These are phyloP conservation scores for Solanum microdontum DNA, from an alignment of 257 asterid species.

Conservation along the genomic window DNA sequence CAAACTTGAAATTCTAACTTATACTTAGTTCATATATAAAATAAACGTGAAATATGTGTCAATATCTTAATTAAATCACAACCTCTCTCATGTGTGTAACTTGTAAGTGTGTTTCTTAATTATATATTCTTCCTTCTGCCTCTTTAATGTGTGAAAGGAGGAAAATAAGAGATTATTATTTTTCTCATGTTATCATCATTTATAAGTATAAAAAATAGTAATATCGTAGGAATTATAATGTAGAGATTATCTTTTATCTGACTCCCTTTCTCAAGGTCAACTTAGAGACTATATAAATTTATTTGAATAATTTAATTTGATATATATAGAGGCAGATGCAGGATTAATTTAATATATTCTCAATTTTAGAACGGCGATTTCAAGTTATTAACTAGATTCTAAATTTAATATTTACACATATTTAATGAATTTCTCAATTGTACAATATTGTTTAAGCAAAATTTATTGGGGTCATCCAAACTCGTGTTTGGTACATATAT, in stretches of 20 bases:
- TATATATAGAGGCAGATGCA: neutral
- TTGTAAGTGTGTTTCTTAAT: neutral
- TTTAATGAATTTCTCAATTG: neutral
- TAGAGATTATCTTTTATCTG: neutral
- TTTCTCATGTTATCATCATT: neutral
- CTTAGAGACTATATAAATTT: neutral
- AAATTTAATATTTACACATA: neutral
- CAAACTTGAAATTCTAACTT: neutral
- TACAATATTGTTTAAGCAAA: neutral
- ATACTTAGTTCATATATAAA: neutral
- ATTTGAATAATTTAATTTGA: neutral
- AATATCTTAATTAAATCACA: neutral
- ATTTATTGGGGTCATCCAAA: neutral
- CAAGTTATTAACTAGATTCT: neutral
- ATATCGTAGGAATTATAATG: neutral
- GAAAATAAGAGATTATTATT: neutral
- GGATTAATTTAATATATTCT: neutral
- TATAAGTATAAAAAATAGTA: neutral
- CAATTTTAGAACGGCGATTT: neutral
- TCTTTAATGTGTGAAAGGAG: neutral
- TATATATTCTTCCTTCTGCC: neutral
- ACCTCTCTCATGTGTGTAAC: neutral
- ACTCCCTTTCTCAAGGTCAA: neutral
- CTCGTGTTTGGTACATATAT: neutral
- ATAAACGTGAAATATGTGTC: neutral